Conservation (phyloP, 305 asterid species). For the Ruellia speciosa region DNA sequence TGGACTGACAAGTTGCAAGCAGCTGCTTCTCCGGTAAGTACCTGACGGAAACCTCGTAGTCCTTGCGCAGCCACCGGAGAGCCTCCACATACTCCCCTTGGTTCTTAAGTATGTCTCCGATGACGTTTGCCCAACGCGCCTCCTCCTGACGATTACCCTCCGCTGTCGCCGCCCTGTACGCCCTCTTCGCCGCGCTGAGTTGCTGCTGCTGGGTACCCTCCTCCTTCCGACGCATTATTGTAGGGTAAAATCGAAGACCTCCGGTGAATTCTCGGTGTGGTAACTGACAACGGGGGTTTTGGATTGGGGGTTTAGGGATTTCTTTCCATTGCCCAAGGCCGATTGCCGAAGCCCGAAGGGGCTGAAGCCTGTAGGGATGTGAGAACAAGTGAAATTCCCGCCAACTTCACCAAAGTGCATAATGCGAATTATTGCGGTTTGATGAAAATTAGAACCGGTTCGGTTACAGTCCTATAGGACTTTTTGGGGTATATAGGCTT, state of each 20-base stretch:
- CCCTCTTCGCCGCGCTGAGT: slow-evolving; percentile 53
- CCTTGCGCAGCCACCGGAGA: slow-evolving; percentile 75
- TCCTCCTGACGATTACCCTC: slow-evolving; percentile 79
- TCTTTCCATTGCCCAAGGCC: not conserved
- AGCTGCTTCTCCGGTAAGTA: slow-evolving; percentile 58
- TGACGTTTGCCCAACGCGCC: slow-evolving; percentile 92
- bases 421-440: no score
- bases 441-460: no score
- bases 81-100: slow-evolving; percentile 90
- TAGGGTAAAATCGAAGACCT: slow-evolving; percentile 8
- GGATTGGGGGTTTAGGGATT: slow-evolving; percentile 1
- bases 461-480: no score
- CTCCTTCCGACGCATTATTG: slow-evolving; percentile 38
- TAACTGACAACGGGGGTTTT: not conserved
- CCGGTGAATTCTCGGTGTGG: not conserved
- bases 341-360: no score
- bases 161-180: slow-evolving; percentile 45
- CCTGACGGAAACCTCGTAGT: slow-evolving; percentile 57
- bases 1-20: slow-evolving; percentile 90
- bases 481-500: no score
- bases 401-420: no score
- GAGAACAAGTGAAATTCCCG: no score
- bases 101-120: slow-evolving; percentile 71
- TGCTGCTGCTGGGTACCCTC: slow-evolving; percentile 52
- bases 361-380: no score